Base-by-base conservation (phyloP, 495 filamentous ascomycete species). In the Echria macrotheca region DNA sequence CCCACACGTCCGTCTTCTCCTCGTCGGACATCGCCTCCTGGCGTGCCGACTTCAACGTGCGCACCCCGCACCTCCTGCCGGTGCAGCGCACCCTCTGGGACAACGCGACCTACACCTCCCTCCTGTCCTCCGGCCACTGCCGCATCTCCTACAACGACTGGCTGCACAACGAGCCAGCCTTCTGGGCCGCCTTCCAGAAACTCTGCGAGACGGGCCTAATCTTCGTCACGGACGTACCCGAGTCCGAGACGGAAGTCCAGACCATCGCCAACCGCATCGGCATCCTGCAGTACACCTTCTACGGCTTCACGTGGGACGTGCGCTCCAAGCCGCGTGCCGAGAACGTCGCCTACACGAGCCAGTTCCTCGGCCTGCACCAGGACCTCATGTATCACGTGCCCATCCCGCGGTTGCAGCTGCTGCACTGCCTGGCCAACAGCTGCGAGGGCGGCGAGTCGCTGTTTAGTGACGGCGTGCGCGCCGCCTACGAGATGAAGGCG, bases 251-350 rank as follows among this genome's bases (percentile, higher is more conserved):
- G 21, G 72, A 81, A 35, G 84, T 95, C 6, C 74, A 79, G 48
- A 67, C 70, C 31, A 80, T 97, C 36, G 86, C 81, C 2, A 69
- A 69, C 6, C 74, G 82, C 24, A 86, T 96, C 47, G 90, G 90
- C 0, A 74, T 75, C 0, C 57, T 95, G 9, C 82, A 87, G 44
- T 80, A 86, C 53, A 86, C 89, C 12, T 93, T 97, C 61, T 96
- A 96, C 67, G 91, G 91, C 25, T 64, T 67, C 35, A 95, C 89
- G 1, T 96, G 88, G 86, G 87, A 96, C 66, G 91, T 97, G 21
- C 79, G 75, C 44, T 83, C 75, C 7, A 81, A 89, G 25, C 80
- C 85, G 2, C 53, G 83, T 36, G 86, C 89, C 32, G 88, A 87
- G 61, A 97, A 97, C 56, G 82, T 97, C 6, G 91, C 91, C 11